Evolutionary conservation across 2,329 filamentous ascomycete species (phyloP), one percentile per base, ranked within the genome.

Genomic region (Botrytis paeoniae): DNA sequence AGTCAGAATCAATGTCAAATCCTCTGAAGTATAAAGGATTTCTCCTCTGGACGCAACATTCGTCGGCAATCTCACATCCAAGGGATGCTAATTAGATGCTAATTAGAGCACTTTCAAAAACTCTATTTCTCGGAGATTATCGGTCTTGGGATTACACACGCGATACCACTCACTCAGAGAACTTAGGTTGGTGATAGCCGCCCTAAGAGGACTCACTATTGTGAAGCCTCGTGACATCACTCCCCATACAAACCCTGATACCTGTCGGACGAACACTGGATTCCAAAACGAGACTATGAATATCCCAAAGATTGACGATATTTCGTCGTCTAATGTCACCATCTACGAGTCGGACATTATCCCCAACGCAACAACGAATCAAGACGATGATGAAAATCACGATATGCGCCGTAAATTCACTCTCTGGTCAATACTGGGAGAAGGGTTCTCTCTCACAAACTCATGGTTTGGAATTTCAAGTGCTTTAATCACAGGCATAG

Each of bases 361-460:
- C 22, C 39, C 18, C 8, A 25, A 69, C 9, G 41, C 48, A 37
- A 43, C 29, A 35, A 68, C 32, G 20, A 16, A 16, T 35, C 51
- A 61, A 48, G 51, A 72, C 20, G 41, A 20, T 4, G 39, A 22
- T 14, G 25, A 16, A 18, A 48, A 20, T 68, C 62, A 59, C 6
- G 51, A 72, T 32, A 72, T 72, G 62, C 70, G 70, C 1, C 70
- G 70, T 25, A 72, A 72, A 69, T 72, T 72, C 35, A 68, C 70
- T 5, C 25, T 69, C 22, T 69, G 70, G 70, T 72, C 70, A 57
- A 72, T 69, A 59, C n/a, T 72, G 7, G 70, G 62, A 6, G 70
- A 72, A 51, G 70, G 70, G 4, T 72, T 72, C 9, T 72, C 70
- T 39, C 59, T 72, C 51, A 72, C 70, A 35, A 72, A 72, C 35